Evolutionary conservation across 345 rosid genomes (phyloP), one percentile per base, ranked within the genome.

Genomic region (Orychophragmus violaceus): DNA sequence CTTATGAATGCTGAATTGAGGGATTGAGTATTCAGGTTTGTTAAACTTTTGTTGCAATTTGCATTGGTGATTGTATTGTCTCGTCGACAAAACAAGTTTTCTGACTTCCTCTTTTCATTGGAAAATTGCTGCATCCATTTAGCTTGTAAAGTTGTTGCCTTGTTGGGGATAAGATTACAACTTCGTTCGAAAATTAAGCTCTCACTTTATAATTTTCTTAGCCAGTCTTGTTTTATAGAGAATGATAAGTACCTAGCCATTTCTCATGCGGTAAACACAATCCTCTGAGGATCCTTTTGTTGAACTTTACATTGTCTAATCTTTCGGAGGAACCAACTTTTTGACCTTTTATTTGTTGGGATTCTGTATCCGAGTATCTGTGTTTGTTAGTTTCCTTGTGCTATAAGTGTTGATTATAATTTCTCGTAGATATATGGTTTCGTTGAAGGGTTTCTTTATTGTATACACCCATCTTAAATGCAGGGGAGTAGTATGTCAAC

Each of bases 401-500:
- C 1, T 48, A 28, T 29, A 50, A 19, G 29, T 39, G 36, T 65
- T 59, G 35, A 28, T 37, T 22, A 5, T 33, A 18, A 27, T 14
- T 23, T n/a, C 49, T 25, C 10, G 10, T 33, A 27, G 44, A 63
- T 55, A 8, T 16, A 7, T 29, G 30, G 16, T 14, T 41, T 7
- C 17, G 24, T 46, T 12, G 28, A 44, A 42, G 24, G 3, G 35
- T 19, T 51, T 14, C n/a, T 44, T 55, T 45, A 17, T 19, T 33
- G n/a, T 54, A 48, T 46, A 29, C 28, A 24, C 58, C 23, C 28
- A 50, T 73, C 62, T 51, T 66, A 59, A 59, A 23, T 57, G 65
- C 69, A 64, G 70, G 76, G 48, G 9, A 59, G 39, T 66, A 65
- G 35, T 71, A 44, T 27, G 36, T 63, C 63, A 32, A 45, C 18